These are phyloP conservation scores for Strobilomyces dryophilus DNA, from an alignment of 768 basidiomycete species.

Conservation along the genomic window DNA sequence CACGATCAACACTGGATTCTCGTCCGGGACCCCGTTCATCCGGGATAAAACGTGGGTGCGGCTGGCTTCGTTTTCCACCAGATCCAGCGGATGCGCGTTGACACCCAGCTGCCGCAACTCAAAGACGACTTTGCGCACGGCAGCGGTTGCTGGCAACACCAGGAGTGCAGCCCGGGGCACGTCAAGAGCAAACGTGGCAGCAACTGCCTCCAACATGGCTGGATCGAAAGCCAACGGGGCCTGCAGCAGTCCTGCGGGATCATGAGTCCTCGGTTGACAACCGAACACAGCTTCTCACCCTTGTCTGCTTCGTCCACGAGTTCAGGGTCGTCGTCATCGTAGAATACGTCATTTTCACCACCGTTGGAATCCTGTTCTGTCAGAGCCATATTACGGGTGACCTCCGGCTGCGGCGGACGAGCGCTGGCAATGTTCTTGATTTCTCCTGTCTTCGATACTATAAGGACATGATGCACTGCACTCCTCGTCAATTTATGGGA, in stretches of 20 bases:
- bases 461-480: slow-evolving; percentile 52
- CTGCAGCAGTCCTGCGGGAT: slow-evolving; percentile 38
- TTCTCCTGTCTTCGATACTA: slow-evolving; percentile 50
- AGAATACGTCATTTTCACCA: slow-evolving; percentile 20
- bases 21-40: slow-evolving; percentile 29
- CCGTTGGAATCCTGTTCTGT: background rate
- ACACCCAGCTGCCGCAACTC: slow-evolving; percentile 65
- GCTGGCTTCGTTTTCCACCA: slow-evolving; percentile 41
- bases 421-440: slow-evolving; percentile 56
- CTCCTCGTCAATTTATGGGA: slow-evolving; percentile 26
- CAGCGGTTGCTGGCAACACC: slow-evolving; percentile 59
- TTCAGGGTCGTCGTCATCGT: slow-evolving; percentile 17
- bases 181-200: slow-evolving; percentile 65
- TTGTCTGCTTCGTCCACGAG: slow-evolving; percentile 19
- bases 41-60: slow-evolving; percentile 40
- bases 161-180: slow-evolving; percentile 65
- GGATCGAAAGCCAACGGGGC: slow-evolving; percentile 53
- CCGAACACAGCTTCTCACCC: slow-evolving; percentile 12
- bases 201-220: slow-evolving; percentile 61
- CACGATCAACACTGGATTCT: slow-evolving; percentile 62
- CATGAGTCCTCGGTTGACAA: slow-evolving; percentile 6
- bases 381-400: background rate
- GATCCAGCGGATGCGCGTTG: slow-evolving; percentile 59
- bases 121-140: slow-evolving; percentile 58
- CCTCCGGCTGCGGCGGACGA: slow-evolving; percentile 7